Conservation (phyloP, 1,284 basidiomycete species). For the Puccinia coronata region DNA sequence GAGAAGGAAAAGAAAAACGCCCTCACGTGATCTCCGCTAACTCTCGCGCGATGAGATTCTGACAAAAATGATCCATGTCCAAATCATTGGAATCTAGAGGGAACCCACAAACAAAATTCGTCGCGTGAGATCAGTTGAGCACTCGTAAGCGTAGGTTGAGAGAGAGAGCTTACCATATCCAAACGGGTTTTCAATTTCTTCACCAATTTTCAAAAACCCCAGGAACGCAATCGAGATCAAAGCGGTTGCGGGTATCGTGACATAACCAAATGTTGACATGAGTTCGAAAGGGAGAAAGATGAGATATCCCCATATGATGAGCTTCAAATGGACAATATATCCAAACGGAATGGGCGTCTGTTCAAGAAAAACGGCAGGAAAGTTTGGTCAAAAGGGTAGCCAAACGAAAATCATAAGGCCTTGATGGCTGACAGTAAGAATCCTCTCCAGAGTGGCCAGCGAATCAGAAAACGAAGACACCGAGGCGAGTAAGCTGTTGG, state of each 20-base stretch:
- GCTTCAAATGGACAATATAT: conserved; percentile 43
- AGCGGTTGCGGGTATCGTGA: conserved; percentile 37
- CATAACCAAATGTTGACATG: conserved; percentile 25
- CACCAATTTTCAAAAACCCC: conserved; percentile 37
- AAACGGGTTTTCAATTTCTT: conserved; percentile 49
- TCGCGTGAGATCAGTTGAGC: not conserved
- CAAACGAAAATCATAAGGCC: not conserved
- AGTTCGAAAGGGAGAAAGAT: conserved; percentile 44
- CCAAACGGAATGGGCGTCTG: conserved; percentile 46
- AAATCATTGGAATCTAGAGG: conserved; percentile 31
- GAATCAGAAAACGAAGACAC: conserved; percentile 31
- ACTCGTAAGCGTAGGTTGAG: not conserved
- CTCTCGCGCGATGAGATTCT: conserved; percentile 41
- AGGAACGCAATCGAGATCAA: conserved; percentile 39
- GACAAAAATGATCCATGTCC: conserved; percentile 49
- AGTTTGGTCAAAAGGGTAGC: not conserved
- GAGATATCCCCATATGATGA: conserved; percentile 47
- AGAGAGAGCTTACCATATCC: conserved; percentile 31
- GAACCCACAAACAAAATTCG: not conserved
- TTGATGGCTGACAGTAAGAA: conserved; percentile 28
- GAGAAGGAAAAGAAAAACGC: no score
- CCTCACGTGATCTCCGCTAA: conserved; percentile 35
- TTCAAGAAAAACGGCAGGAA: not conserved
- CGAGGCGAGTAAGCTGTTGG: conserved; percentile 7
- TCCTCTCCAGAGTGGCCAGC: conserved; percentile 29